Percentiles rank a stretch among this genome's conserved stretches.
These are phyloP conservation scores for Hemileccinum impolitum DNA, from an alignment of 768 basidiomycete species.

Conservation along the genomic window DNA sequence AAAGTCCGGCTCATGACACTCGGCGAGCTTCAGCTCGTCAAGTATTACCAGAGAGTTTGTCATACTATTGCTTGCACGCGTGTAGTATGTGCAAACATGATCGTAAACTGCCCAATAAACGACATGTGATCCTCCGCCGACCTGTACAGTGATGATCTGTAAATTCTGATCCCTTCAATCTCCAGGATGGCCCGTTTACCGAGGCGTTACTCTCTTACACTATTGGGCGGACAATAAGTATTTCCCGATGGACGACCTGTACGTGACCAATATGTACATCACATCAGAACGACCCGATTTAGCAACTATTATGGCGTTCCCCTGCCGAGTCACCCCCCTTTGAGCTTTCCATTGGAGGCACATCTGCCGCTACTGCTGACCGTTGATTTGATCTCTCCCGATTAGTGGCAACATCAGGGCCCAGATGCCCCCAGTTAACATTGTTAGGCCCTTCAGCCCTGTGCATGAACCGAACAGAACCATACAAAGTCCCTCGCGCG, in stretches of 20 bases:
- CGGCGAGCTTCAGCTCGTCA: constrained; percentile 2
- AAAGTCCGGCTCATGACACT: constrained; percentile 28
- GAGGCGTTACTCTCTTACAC: constrained; percentile 20
- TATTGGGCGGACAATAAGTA: constrained; percentile 17
- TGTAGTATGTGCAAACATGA: constrained; percentile 6
- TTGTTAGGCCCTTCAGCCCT: constrained; percentile 15
- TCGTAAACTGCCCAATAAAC: constrained; percentile 11
- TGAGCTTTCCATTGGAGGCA: constrained; percentile 23
- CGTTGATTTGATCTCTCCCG: constrained; percentile 17
- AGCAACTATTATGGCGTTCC: constrained; percentile 22
- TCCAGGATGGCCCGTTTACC: constrained; percentile 20
- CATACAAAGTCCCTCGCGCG: constrained; percentile 11
- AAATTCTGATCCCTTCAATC: constrained; percentile 26
- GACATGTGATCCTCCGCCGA: constrained; percentile 8
- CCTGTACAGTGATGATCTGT: constrained; percentile 10
- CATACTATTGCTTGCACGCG: constrained; percentile 10
- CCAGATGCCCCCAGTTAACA: constrained; percentile 18
- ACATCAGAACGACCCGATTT: constrained; percentile 15
- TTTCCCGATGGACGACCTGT: constrained; percentile 16
- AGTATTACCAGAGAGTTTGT: constrained; percentile 14
- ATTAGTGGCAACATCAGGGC: constrained; percentile 9
- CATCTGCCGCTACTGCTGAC: constrained; percentile 7
- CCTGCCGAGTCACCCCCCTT: constrained; percentile 21
- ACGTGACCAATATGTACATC: constrained; percentile 15
- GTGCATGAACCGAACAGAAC: constrained; percentile 12